phyloP scores from a whole-genome alignment of 75 land plant species.

The Picea glauca region DNA sequence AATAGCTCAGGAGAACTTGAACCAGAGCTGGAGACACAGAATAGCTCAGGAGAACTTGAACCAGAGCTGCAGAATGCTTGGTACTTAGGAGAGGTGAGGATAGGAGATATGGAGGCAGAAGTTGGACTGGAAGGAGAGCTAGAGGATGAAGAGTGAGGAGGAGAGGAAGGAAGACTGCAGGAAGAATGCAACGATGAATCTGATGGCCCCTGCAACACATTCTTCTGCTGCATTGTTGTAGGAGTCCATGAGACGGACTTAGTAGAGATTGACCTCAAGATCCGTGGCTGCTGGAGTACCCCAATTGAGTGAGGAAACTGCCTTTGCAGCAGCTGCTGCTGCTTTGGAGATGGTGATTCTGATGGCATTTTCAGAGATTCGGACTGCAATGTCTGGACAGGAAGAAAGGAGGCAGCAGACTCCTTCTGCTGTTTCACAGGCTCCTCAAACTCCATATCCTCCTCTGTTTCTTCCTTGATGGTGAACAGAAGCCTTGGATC shows the following conservation, averaged over 20 bases:
- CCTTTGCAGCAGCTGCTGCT: background rate
- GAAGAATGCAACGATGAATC: background rate
- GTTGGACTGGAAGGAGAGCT: slow-evolving; percentile 4
- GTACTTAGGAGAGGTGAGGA: too few relatives aligned
- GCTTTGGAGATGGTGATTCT: slow-evolving; percentile 1
- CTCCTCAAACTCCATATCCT: slow-evolving; percentile 17
- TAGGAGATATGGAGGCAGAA: slow-evolving; percentile 6
- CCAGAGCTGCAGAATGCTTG: too few relatives aligned
- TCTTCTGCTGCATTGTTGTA: background rate
- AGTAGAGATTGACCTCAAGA: slow-evolving; percentile 8
- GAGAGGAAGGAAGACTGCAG: background rate
- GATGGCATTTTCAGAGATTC: background rate
- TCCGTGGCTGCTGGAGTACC: slow-evolving; percentile 7
- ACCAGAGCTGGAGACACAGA: too few relatives aligned
- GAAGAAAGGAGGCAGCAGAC: background rate
- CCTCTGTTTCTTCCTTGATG: slow-evolving; percentile 21
- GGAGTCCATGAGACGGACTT: background rate
- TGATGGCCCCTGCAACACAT: background rate
- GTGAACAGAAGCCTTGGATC: slow-evolving; percentile 16
- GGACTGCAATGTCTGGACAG: background rate
- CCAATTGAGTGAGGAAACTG: slow-evolving; percentile 9
- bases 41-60: background rate
- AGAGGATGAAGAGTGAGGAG: background rate
- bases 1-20: background rate
- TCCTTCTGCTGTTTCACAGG: background rate